A percentile compares a stretch with the other conserved stretches of the same genome.
phyloP scores from a whole-genome alignment of 139 green algal species.

The Desmodesmus armatus region DNA sequence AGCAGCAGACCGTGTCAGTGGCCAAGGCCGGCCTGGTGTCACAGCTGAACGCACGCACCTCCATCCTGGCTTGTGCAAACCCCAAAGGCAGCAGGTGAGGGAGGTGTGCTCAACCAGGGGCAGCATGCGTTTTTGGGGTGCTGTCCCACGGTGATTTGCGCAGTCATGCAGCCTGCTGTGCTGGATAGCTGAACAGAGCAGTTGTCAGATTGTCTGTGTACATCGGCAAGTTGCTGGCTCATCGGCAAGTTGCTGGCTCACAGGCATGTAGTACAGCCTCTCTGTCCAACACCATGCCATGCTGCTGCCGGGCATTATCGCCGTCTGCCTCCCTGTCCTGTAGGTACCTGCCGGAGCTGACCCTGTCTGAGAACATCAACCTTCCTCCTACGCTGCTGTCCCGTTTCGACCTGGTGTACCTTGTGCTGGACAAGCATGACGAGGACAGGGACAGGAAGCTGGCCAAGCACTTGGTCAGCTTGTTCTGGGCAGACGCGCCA shows the following conservation, averaged over 20 bases:
- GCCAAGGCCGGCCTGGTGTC: conserved; percentile 99
- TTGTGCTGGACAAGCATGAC: conserved; percentile 61
- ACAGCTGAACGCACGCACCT: conserved; percentile 96
- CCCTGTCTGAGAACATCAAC: conserved; percentile 97
- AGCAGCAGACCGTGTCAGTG: conserved; percentile 98
- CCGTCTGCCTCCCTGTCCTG: conserved; percentile 35
- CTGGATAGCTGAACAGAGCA: no score
- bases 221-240: no score
- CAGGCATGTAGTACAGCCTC: no score
- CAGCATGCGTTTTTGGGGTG: neutral
- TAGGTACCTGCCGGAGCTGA: conserved; percentile 63
- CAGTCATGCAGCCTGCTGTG: no score
- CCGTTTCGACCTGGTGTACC: conserved; percentile 64
- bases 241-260: no score
- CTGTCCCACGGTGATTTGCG: no score
- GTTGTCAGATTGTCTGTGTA: no score
- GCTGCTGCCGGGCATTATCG: no score
- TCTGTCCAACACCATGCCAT: no score
- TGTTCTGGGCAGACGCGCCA: conserved; percentile 76
- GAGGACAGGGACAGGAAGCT: conserved; percentile 86
- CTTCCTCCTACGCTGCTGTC: conserved; percentile 94
- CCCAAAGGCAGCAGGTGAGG: conserved; percentile 65
- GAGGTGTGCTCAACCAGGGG: neutral
- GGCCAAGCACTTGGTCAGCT: conserved; percentile 90
- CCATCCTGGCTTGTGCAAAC: conserved; percentile 80